Evolutionary conservation across 192 early-diverging fungal genomes (phyloP).

Genomic region (Lobosporangium transversale): DNA sequence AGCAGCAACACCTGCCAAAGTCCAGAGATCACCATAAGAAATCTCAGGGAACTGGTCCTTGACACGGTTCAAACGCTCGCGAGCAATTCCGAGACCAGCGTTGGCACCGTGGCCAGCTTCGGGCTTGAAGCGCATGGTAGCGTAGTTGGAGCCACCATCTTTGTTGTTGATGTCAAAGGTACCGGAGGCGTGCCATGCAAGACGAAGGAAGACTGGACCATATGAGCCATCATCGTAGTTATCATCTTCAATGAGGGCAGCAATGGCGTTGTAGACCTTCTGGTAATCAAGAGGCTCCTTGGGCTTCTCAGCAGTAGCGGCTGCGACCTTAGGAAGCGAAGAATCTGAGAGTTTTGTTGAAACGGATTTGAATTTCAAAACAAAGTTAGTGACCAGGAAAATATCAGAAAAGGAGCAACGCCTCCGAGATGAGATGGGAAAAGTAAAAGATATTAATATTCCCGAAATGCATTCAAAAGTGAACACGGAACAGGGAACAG

Average conservation of each 20-base stretch:
- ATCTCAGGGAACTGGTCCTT: slow-evolving; percentile 84
- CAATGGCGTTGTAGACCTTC: slow-evolving; percentile 81
- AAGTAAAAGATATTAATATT: neutral
- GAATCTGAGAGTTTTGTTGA: slow-evolving; percentile 26
- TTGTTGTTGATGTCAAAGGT: slow-evolving; percentile 73
- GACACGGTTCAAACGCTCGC: slow-evolving; percentile 74
- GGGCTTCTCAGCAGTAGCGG: slow-evolving; percentile 16
- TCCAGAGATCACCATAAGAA: slow-evolving; percentile 87
- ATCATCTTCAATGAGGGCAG: slow-evolving; percentile 76
- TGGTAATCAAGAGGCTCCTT: slow-evolving; percentile 72
- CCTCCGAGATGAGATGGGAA: neutral
- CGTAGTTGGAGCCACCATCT: slow-evolving; percentile 80
- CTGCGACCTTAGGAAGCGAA: slow-evolving; percentile 8
- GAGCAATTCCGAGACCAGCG: slow-evolving; percentile 77
- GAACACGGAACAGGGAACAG: too few species aligned
- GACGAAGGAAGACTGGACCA: slow-evolving; percentile 81
- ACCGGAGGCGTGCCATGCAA: slow-evolving; percentile 88
- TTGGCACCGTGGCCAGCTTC: slow-evolving; percentile 80
- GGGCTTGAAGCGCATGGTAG: slow-evolving; percentile 78
- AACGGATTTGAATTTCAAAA: too few species aligned
- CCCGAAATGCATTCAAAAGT: neutral
- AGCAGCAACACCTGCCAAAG: slow-evolving; percentile 78
- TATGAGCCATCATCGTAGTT: slow-evolving; percentile 84
- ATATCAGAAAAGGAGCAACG: neutral
- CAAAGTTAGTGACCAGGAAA: neutral